Evolutionary conservation across 768 basidiomycete species (phyloP).

Genomic region (Suillus subalutaceus): DNA sequence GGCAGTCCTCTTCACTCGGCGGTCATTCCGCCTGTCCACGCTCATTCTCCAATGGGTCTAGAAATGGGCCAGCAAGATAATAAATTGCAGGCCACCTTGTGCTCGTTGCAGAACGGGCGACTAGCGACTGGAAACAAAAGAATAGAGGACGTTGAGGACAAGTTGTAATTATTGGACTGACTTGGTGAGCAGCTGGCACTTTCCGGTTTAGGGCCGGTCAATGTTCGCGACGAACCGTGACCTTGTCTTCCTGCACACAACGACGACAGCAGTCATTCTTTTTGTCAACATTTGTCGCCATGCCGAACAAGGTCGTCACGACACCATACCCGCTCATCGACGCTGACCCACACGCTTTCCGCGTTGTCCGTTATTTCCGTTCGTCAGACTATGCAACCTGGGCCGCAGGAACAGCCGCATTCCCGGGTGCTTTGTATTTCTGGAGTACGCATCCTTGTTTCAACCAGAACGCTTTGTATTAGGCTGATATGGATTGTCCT

Average conservation of each 20-base stretch:
- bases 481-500: conserved; percentile 13
- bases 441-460: conserved; percentile 63
- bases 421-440: conserved; percentile 78
- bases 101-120: conserved; percentile 15
- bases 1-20: conserved; percentile 38
- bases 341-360: conserved; percentile 83
- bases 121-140: conserved; percentile 1
- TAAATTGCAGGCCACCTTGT: neutral
- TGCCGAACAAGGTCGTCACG: conserved; percentile 51
- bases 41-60: conserved; percentile 47
- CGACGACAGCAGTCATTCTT: conserved; percentile 6
- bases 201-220: conserved; percentile 35
- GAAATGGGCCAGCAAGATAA: conserved; percentile 17
- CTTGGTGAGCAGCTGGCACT: conserved; percentile 22
- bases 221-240: conserved; percentile 15
- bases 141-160: conserved; percentile 22
- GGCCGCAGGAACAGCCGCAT: conserved; percentile 78
- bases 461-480: conserved; percentile 8
- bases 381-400: conserved; percentile 85
- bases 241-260: conserved; percentile 1
- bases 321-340: conserved; percentile 92
- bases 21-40: conserved; percentile 52
- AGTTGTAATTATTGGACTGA: conserved; percentile 11
- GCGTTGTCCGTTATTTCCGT: conserved; percentile 90
- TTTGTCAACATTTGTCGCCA: conserved; percentile 17